Evolutionary conservation across 148 eudicot genomes (phyloP), one percentile per base, ranked within the genome.

Genomic region (Rhododendron griersonianum): DNA sequence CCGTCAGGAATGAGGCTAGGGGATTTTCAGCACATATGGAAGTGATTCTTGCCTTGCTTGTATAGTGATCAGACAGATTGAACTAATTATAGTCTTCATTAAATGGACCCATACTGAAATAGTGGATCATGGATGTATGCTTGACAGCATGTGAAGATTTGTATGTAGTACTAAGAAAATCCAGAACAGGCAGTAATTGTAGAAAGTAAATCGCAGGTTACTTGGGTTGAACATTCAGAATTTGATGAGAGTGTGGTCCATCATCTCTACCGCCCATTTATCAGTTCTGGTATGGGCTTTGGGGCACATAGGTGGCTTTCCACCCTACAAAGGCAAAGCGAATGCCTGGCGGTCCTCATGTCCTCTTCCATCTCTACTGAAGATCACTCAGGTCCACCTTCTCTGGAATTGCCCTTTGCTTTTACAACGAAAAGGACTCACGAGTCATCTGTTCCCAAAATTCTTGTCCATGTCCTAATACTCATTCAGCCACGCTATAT

Each of bases 151-250:
- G 11, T 55, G 53, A 33, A 16, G 3, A 23, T 30, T 51, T 39
- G 0, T 21, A 39, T 59, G 25, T 84, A 45, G 50, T 77, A 81
- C 55, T 28, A 83, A 41, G 23, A n/a, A 16, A 23, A 39, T 59
- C 0, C 53, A 11, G 82, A 35, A 81, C 47, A 61, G 4, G 21
- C 39, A 23, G 18, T 81, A 21, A 73, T n/a, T 86, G 55, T 19
- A 71, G 30, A 25, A 81, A 15, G 25, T n/a, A 61, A 80, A 71
- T 82, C 87, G 85, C 91, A 96, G 98, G 96, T 96, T 48, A 96
- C 93, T 33, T 96, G 99, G 96, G 88, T 96, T 77, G 98, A 96
- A 83, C 99, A 96, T 87, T 84, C 87, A 35, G 95, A 95, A 88
- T 96, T 94, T 76, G 93, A 93, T 69, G 95, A 93, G 80, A 89